Base-by-base conservation (phyloP, 2,329 filamentous ascomycete genomes). In the Talaromyces albobiverticillius region DNA sequence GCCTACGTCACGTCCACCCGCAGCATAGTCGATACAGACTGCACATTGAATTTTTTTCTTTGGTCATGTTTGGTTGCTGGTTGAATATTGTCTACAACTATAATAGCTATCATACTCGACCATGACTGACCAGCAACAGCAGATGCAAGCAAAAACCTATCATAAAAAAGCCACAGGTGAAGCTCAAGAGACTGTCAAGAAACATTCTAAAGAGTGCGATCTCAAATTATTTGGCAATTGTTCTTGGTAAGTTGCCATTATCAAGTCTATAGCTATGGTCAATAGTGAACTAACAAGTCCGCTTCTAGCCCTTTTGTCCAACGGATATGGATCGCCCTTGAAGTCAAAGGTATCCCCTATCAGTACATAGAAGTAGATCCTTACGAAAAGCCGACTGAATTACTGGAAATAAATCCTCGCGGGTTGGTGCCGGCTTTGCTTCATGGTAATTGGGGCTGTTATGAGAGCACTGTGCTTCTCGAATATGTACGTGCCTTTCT, bases 301-400 rank as follows among this genome's bases (percentile, higher is more conserved):
- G 45, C 46, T 34, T 31, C 7, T 42, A 89, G 87, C 65, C 90
- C 90, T 23, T 94, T 93, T 67, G 90, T 90, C 1, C 90, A 95
- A 67, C 84, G 90, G 16, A 88, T 94, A 23, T 95, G 90, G 90
- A 94, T 95, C 59, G 88, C 90, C 1, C 79, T 95, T 32, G 90
- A 95, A 69, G 78, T 85, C 62, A 94, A 94, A 68, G 81, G 83
- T 16, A 79, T 94, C 8, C 76, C 82, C 34, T 95, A 95, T 66
- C 89, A 95, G 67, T 95, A 95, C 70, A 86, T 90, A 62, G 90
- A 95, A 71, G 85, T 90, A 43, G 88, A 95, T 64, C 88, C 89
- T 7, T 91, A 89, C 66, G 16, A 45, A 4, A 83, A 85, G 61
- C 88, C 86, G 1, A 79, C 85, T 56, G 78, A 83, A 8, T 75